Evolutionary conservation across 345 rosid genomes (phyloP).

Genomic region (Stellera chamaejasme): DNA sequence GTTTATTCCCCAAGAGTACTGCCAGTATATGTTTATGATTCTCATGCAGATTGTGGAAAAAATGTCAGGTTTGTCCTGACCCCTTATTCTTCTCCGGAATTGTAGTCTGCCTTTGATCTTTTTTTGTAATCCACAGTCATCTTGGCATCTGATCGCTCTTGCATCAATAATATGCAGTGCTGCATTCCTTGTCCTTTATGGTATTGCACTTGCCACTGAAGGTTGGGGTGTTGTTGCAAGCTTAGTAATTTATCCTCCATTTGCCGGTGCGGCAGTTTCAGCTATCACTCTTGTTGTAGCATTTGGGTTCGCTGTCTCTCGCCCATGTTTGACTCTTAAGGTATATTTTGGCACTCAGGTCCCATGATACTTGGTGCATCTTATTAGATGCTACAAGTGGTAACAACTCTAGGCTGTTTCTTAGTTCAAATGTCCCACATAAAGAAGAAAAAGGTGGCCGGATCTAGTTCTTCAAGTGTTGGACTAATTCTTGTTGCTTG

Average conservation of each 20-base stretch:
- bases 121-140: slow-evolving; percentile 12
- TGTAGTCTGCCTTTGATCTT: slow-evolving; percentile 6
- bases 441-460: no score
- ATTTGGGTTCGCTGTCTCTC: slow-evolving; percentile 98
- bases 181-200: slow-evolving; percentile 94
- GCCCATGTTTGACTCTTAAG: slow-evolving; percentile 96
- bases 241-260: slow-evolving; percentile 93
- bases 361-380: slow-evolving; percentile 1
- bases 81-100: slow-evolving; percentile 7
- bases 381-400: no score
- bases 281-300: slow-evolving; percentile 96
- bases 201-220: slow-evolving; percentile 95
- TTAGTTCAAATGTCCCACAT: background rate
- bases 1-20: slow-evolving; percentile 98
- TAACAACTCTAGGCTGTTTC: background rate
- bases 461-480: no score
- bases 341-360: slow-evolving; percentile 19
- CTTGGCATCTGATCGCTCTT: slow-evolving; percentile 11
- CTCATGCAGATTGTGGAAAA: slow-evolving; percentile 97
- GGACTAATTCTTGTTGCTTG: no score
- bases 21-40: slow-evolving; percentile 96
- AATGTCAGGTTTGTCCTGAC: slow-evolving; percentile 79
- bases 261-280: slow-evolving; percentile 99
- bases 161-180: slow-evolving; percentile 40
- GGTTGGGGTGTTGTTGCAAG: slow-evolving; percentile 99